A percentile compares a stretch with the other conserved stretches of the same genome.
Conservation (phyloP, 257 asterid genomes). For the Fraxinus pennsylvanica region DNA sequence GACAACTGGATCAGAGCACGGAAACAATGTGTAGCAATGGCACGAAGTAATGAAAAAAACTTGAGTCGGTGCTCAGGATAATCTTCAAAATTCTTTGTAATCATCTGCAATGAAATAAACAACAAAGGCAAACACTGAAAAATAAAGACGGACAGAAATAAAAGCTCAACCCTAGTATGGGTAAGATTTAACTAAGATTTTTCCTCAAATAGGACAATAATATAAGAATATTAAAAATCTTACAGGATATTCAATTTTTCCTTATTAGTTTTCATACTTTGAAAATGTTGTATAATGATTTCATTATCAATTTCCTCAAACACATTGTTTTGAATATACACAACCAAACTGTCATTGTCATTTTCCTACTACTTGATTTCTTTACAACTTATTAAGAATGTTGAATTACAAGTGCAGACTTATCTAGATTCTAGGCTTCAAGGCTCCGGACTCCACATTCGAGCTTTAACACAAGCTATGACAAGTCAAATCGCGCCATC, state of each 20-base stretch:
- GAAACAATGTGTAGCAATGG: conserved; percentile 92
- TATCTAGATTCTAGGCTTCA: neutral
- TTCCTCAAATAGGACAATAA: neutral
- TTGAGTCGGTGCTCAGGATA: conserved; percentile 99
- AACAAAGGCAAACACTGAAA: conserved; percentile 7
- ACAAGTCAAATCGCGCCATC: neutral
- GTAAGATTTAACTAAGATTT: neutral
- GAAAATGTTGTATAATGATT: neutral
- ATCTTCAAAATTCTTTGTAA: conserved; percentile 94
- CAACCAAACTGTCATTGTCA: neutral
- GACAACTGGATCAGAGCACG: conserved; percentile 90
- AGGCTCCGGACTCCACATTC: neutral
- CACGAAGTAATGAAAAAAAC: conserved; percentile 88
- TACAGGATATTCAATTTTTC: neutral
- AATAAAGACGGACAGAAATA: neutral
- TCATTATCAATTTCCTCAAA: neutral
- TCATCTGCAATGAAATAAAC: conserved; percentile 59
- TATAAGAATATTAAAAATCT: neutral
- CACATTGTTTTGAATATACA: neutral
- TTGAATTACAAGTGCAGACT: neutral
- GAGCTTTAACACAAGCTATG: neutral
- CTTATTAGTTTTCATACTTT: neutral
- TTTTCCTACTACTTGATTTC: no score
- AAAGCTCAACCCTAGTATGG: neutral
- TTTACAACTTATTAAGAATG: neutral